These are phyloP conservation scores for Peronospora tabacina DNA, from an alignment of 352 stramenopile species.

Conservation along the genomic window DNA sequence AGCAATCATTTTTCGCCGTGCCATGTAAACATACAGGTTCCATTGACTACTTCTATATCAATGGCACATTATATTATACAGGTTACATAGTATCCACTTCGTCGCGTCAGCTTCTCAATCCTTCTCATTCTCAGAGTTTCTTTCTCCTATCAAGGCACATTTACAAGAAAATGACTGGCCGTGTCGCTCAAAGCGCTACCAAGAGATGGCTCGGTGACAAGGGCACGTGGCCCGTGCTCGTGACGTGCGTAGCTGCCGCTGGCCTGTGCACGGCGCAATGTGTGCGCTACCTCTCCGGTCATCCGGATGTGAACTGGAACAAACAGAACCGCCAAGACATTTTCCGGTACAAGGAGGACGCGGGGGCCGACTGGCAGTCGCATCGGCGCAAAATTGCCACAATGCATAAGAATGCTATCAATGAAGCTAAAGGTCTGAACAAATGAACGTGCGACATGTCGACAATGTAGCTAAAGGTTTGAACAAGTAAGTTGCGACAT, in stretches of 20 bases:
- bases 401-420: conserved; percentile 71
- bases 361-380: conserved; percentile 61
- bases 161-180: conserved; percentile 42
- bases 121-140: conserved; percentile 63
- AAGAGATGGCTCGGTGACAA: conserved; percentile 74
- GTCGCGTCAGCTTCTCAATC: conserved; percentile 19
- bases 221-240: conserved; percentile 66
- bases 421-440: too few species aligned
- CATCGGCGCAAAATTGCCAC: conserved; percentile 66
- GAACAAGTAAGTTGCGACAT: too few species aligned
- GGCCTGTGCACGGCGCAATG: conserved; percentile 67
- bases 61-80: not conserved
- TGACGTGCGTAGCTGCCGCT: conserved; percentile 56
- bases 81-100: not conserved
- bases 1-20: conserved; percentile 4
- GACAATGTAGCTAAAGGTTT: too few species aligned
- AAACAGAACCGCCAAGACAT: conserved; percentile 69
- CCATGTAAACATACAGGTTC: conserved; percentile 1
- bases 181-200: conserved; percentile 39
- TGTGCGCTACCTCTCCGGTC: conserved; percentile 54
- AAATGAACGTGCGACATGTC: too few species aligned
- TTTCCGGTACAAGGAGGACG: conserved; percentile 58
- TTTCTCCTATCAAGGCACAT: not conserved
- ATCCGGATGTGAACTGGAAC: conserved; percentile 74
- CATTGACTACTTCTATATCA: not conserved